Conservation (phyloP, 148 eudicot species). For the Vaccinium darrowii region DNA sequence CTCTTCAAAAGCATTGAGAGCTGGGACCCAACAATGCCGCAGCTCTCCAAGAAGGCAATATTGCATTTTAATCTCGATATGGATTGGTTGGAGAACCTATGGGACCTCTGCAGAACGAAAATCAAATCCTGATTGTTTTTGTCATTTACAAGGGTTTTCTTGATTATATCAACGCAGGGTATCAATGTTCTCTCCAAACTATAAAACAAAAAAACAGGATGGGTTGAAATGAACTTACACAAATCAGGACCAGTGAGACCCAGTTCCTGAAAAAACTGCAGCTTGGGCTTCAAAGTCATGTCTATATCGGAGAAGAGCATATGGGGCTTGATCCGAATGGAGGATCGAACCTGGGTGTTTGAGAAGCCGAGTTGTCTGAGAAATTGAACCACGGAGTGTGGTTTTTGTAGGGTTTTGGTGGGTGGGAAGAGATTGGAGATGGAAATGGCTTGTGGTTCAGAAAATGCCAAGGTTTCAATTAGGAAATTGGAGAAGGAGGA, state of each 20-base stretch:
- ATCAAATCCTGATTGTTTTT: slow-evolving; percentile 13
- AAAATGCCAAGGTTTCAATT: neutral
- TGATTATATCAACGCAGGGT: neutral
- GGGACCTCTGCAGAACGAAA: neutral
- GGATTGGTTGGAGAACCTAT: neutral
- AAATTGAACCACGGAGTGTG: slow-evolving; percentile 13
- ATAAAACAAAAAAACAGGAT: neutral
- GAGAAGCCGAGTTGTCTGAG: slow-evolving; percentile 10
- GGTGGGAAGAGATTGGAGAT: neutral
- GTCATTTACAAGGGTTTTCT: neutral
- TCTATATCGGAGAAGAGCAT: neutral
- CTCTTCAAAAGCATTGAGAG: slow-evolving; percentile 20
- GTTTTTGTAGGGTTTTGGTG: neutral
- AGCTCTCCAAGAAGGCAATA: slow-evolving; percentile 12
- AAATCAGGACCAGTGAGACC: slow-evolving; percentile 12
- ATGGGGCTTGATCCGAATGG: neutral
- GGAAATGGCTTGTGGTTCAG: neutral
- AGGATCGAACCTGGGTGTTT: neutral
- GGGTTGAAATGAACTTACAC: slow-evolving; percentile 12
- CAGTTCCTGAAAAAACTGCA: slow-evolving; percentile 10
- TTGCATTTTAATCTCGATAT: slow-evolving; percentile 5
- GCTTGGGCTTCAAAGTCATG: slow-evolving; percentile 19
- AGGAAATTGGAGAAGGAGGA: neutral
- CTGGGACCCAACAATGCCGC: slow-evolving; percentile 29
- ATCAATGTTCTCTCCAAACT: slow-evolving; percentile 13